Percentiles rank a stretch among this genome's conserved stretches.
These are phyloP conservation scores for Capsicum pubescens DNA, from an alignment of 257 asterid genomes.

Conservation along the genomic window DNA sequence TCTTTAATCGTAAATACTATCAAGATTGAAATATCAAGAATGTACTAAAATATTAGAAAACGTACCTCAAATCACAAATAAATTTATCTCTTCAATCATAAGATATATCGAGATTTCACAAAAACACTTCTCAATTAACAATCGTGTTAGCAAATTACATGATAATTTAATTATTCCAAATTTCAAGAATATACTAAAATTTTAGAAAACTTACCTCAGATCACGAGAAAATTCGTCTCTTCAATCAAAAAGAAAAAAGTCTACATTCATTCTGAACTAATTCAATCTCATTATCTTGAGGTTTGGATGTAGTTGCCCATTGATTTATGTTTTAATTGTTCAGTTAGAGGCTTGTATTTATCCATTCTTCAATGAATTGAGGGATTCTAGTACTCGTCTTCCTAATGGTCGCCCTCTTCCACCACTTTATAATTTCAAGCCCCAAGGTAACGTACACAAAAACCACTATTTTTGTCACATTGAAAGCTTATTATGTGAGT, in stretches of 20 bases:
- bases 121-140: too few relatives aligned
- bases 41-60: too few relatives aligned
- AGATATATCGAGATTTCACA: too few relatives aligned
- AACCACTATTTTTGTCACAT: neutral
- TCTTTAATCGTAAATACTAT: too few relatives aligned
- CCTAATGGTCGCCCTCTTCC: conserved; percentile 99
- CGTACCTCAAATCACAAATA: too few relatives aligned
- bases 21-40: too few relatives aligned
- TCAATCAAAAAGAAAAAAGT: conserved; percentile 38
- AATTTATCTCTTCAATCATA: too few relatives aligned
- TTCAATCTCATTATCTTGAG: conserved; percentile 25
- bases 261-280: conserved; percentile 36
- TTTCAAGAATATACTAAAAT: too few relatives aligned
- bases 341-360: conserved; percentile 98
- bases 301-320: conserved; percentile 25
- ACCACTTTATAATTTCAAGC: conserved; percentile 89
- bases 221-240: too few relatives aligned
- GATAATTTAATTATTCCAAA: too few relatives aligned
- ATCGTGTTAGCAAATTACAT: too few relatives aligned
- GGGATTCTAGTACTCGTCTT: conserved; percentile 83
- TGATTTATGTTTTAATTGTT: conserved; percentile 30
- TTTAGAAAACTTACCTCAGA: too few relatives aligned
- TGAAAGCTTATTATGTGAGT: neutral
- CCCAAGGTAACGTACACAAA: conserved; percentile 63
- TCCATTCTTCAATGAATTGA: conserved; percentile 92